Base-by-base conservation (phyloP, 805 yeast genomes). In the Ogataea zsoltii region DNA sequence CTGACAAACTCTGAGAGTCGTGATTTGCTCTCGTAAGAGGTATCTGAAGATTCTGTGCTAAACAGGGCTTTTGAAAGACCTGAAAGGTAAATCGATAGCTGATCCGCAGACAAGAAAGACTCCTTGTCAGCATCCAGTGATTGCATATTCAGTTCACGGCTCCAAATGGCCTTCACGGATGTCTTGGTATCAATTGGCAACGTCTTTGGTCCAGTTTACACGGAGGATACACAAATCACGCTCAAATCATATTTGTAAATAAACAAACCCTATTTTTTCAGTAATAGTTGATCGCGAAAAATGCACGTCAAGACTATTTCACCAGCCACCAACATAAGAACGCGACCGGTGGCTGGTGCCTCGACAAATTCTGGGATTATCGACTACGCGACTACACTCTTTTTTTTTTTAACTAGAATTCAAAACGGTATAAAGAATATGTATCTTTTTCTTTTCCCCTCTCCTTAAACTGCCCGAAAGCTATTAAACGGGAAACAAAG, bases 371-470 rank as follows among this genome's bases (percentile, higher is more conserved):
- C n/a, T n/a, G n/a, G n/a, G n/a, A n/a, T n/a, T n/a, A n/a, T n/a
- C n/a, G n/a, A n/a, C n/a, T n/a, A n/a, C n/a, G n/a, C n/a, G n/a
- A n/a, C 9, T 21, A 21, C 25, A 21, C 5, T 9, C 25, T 21
- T 5, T 21, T 9, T 21, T 21, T 21, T 28, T 28, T 28, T 11
- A 26, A 41, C 12, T 41, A 28, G 32, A 33, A 40, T 25, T 41
- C 34, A 23, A 25, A 41, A 41, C 45, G 45, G 45, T 41, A 41
- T 41, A 41, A 41, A 33, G 31, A 40, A 41, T 39, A 39, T 33
- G 44, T 41, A 32, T 33, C 30, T 34, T 34, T 41, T 41, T 41
- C 36, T 35, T 41, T 18, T 34, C 35, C 15, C 31, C 14, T 34
- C 34, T 29, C 35, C 18, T 28, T 10, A 25, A 23, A 11, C 12